Conservation (phyloP, 1,284 basidiomycete genomes). For the Butyriboletus appendiculatus region DNA sequence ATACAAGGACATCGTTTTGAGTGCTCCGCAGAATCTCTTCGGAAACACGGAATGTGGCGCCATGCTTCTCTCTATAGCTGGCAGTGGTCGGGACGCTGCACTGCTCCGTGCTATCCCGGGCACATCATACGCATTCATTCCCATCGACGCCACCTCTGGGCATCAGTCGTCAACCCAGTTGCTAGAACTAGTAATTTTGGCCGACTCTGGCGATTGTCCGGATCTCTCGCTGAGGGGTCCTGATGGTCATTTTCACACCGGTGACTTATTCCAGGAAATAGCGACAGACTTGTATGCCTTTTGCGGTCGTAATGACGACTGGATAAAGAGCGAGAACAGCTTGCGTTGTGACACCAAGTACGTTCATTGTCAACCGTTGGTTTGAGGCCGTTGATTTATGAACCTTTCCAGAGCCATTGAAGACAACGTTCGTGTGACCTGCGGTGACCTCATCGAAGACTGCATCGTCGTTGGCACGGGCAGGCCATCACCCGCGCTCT, state of each 20-base stretch:
- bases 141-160: slow-evolving; percentile 43
- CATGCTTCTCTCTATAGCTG: slow-evolving; percentile 57
- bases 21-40: slow-evolving; percentile 55
- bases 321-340: slow-evolving; percentile 77
- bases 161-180: slow-evolving; percentile 56
- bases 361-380: slow-evolving; percentile 10
- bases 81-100: slow-evolving; percentile 44
- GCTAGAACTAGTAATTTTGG: slow-evolving; percentile 64
- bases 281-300: slow-evolving; percentile 56
- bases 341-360: slow-evolving; percentile 72
- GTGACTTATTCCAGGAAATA: slow-evolving; percentile 68
- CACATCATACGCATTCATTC: slow-evolving; percentile 59
- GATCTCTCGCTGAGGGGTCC: slow-evolving; percentile 52
- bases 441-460: slow-evolving; percentile 54
- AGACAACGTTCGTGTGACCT: slow-evolving; percentile 61
- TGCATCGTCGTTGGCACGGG: slow-evolving; percentile 68
- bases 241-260: slow-evolving; percentile 73
- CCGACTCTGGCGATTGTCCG: slow-evolving; percentile 67
- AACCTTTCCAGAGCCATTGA: slow-evolving; percentile 55
- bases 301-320: slow-evolving; percentile 72
- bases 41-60: slow-evolving; percentile 73
- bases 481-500: slow-evolving; percentile 65
- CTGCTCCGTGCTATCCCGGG: slow-evolving; percentile 56
- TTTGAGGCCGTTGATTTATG: slow-evolving; percentile 8
- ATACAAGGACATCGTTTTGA: slow-evolving; percentile 8